Evolutionary conservation across 1,139 yeast genomes (phyloP), one percentile per base, ranked within the genome.

Genomic region (Pichia sp.): DNA sequence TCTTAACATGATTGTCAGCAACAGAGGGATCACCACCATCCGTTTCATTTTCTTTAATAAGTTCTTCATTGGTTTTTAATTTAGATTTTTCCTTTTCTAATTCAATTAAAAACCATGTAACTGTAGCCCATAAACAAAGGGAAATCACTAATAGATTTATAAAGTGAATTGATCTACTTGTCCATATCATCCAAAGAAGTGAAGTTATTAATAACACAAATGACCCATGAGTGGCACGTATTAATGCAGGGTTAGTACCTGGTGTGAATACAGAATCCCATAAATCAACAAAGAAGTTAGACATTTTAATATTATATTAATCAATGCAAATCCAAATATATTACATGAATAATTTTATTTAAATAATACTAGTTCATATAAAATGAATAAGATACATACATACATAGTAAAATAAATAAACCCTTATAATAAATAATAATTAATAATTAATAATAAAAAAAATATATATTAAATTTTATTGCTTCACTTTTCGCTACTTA

Each of bases 241-340:
- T 71, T 43, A 92, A 72, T 1, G 95, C 89, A 1, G 97, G 97
- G 0, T 92, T 77, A 0, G 95, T 79, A 1, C 98, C 98, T 2
- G 97, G 97, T n/a, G 90, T 83, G 64, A 90, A 84, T 29, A 92
- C 77, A 7, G 96, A 84, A 50, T 84, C 82, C 97, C 97, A 90
- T 40, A 92, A 73, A 31, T 84, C 95, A 25, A 67, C 72, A 35
- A 85, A 55, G 61, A 85, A 82, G 30, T 68, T 53, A 65, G 66
- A 61, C 56, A 47, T 57, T n/a, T 10, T 22, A 16, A 16, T 16
- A 16, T 16, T 16, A 16, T 16, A 16, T 16, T 16, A 16, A 16
- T 16, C 4, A 9, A 6, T 26, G 28, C 28, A 26, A 16, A 16
- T 16, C 16, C 16, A 16, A 16, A 16, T 16, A 16, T 16, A 16